These are phyloP conservation scores for Chondrus crispus DNA, from an alignment of 23 red algal species.

Conservation along the genomic window DNA sequence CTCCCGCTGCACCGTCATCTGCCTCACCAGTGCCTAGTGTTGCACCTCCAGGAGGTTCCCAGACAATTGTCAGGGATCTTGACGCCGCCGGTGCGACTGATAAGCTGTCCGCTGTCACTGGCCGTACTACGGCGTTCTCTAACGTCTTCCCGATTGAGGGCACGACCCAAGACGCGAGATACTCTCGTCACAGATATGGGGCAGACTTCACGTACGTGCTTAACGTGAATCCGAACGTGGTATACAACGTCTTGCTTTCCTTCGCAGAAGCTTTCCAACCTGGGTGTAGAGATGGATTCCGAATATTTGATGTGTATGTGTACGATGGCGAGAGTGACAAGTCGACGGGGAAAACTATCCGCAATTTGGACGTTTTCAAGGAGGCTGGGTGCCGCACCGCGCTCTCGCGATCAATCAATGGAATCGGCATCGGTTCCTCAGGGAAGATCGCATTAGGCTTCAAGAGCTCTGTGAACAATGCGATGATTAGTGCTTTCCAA, in stretches of 20 bases:
- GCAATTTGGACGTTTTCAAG: not conserved
- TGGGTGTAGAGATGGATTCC: not conserved
- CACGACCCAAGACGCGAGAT: not conserved
- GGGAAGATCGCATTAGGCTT: not conserved
- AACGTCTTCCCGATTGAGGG: not conserved
- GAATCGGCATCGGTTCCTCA: not conserved
- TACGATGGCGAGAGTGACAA: not conserved
- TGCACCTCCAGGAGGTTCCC: not conserved
- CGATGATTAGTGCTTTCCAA: constrained; percentile 33
- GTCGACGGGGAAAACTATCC: not conserved
- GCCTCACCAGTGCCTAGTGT: not conserved
- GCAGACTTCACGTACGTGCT: constrained; percentile 49
- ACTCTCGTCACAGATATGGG: constrained; percentile 39
- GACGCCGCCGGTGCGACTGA: not conserved
- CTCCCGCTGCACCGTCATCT: not conserved
- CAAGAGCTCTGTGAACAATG: not conserved
- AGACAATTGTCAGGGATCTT: not conserved
- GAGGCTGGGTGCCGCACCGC: constrained; percentile 16
- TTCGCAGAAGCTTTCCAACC: constrained; percentile 44
- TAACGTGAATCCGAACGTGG: not conserved
- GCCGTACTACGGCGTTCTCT: not conserved
- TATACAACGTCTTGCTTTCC: constrained; percentile 39
- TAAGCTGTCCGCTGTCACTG: not conserved
- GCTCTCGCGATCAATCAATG: not conserved
- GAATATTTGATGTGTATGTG: constrained; percentile 29